Evolutionary conservation across 176 grass and related monocot species (phyloP).

Genomic region (Alopecurus myosuroides): DNA sequence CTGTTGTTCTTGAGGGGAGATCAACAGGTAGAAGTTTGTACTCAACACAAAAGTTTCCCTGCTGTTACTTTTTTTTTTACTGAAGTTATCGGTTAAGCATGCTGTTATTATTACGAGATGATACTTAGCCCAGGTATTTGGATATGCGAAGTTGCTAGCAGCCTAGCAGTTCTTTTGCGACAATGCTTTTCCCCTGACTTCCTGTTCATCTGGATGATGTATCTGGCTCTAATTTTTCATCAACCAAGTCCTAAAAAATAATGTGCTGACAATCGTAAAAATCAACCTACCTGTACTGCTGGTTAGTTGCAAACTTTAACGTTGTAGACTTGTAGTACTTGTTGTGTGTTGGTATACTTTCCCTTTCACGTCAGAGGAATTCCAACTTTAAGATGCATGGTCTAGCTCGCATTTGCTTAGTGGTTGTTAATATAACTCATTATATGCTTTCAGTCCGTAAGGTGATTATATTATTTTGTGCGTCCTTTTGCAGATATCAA

Average conservation of each 20-base stretch:
- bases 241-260: not conserved
- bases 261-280: not conserved
- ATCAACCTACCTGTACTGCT: not conserved
- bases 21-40: conserved; percentile 48
- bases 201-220: not conserved
- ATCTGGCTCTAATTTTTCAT: not conserved
- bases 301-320: not conserved
- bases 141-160: not conserved
- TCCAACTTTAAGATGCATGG: not conserved
- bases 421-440: not conserved
- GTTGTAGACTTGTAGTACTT: not conserved
- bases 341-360: not conserved
- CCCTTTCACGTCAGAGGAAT: not conserved
- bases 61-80: not conserved
- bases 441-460: not conserved
- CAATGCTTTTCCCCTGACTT: not conserved
- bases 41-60: not conserved
- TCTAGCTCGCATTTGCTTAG: not conserved
- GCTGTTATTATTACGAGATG: conserved; percentile 20
- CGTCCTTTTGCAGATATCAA: conserved; percentile 59
- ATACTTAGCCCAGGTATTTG: not conserved
- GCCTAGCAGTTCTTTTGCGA: not conserved
- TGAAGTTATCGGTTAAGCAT: not conserved
- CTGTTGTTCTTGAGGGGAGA: conserved; percentile 92
- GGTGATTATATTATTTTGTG: conserved; percentile 11